These are phyloP conservation scores for Alternaria ethzedia DNA, from an alignment of 2,329 filamentous ascomycete species.

Conservation along the genomic window DNA sequence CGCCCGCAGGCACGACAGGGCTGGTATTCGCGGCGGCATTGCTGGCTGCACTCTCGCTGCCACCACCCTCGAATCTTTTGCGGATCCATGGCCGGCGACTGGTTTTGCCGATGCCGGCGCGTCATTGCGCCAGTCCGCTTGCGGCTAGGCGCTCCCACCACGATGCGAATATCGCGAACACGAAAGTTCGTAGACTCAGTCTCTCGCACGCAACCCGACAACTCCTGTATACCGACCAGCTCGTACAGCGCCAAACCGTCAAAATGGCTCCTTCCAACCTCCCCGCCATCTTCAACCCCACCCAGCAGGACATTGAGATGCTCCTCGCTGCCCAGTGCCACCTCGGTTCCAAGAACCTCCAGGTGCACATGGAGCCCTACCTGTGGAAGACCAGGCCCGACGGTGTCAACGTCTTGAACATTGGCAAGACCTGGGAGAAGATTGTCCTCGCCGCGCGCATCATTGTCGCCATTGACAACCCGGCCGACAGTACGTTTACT, in stretches of 20 bases:
- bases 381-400: constrained; percentile 99
- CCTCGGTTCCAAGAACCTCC: constrained; percentile 98
- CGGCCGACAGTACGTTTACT: constrained; percentile 79
- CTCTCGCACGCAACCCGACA: constrained; percentile 31
- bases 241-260: constrained; percentile 49
- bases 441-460: constrained; percentile 98
- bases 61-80: constrained; percentile 24
- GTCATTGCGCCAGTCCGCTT: constrained; percentile 10
- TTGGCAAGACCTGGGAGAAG: constrained; percentile 99
- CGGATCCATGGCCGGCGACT: constrained; percentile 6
- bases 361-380: constrained; percentile 99
- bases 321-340: constrained; percentile 96
- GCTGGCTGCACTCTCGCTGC: constrained; percentile 17
- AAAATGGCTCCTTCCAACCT: constrained; percentile 96
- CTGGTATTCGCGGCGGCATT: constrained; percentile 59
- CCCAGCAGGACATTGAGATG: constrained; percentile 98
- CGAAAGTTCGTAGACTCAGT: constrained; percentile 24
- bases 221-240: constrained; percentile 28
- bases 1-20: constrained; percentile 52
- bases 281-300: constrained; percentile 94
- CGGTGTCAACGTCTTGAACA: constrained; percentile 98
- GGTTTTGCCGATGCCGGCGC: constrained; percentile 16
- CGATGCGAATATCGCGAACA: not conserved
- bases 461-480: constrained; percentile 99
- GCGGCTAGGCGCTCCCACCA: constrained; percentile 21